Evolutionary conservation across 768 basidiomycete genomes (phyloP).

Genomic region (Mycena chlorophos): DNA sequence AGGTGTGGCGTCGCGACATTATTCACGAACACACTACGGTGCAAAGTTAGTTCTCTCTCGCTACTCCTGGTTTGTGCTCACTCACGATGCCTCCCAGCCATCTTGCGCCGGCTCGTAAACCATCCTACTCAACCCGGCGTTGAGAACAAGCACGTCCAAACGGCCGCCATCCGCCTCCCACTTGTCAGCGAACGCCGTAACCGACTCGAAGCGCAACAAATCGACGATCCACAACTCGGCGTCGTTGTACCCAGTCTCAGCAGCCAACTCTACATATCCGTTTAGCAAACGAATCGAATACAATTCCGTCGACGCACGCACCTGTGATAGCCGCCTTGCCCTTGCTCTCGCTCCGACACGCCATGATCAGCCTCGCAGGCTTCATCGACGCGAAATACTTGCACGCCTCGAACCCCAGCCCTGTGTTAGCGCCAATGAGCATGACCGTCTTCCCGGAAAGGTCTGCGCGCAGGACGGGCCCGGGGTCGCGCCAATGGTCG

Average conservation of each 20-base stretch:
- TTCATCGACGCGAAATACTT: conserved; percentile 1
- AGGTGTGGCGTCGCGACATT: conserved; percentile 22
- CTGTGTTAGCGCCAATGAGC: background rate
- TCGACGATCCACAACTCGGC: conserved; percentile 25
- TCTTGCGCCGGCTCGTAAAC: conserved; percentile 19
- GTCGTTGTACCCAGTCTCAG: conserved; percentile 7
- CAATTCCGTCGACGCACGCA: background rate
- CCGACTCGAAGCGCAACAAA: conserved; percentile 17
- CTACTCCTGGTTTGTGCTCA: background rate
- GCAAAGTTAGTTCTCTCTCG: too few species aligned
- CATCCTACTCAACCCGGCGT: conserved; percentile 10
- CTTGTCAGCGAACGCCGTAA: conserved; percentile 18
- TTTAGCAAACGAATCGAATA: background rate
- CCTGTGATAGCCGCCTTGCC: conserved; percentile 9
- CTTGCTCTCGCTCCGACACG: conserved; percentile 8
- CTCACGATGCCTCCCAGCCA: conserved; percentile 25
- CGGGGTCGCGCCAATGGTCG: background rate
- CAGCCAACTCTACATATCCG: background rate
- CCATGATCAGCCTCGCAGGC: conserved; percentile 9
- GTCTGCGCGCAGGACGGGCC: background rate
- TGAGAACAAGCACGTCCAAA: conserved; percentile 23
- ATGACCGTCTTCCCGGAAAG: background rate
- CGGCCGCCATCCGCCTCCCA: conserved; percentile 17
- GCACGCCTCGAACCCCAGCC: background rate
- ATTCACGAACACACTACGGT: conserved; percentile 23